Base-by-base conservation (phyloP, 1,139 yeast genomes). In the Pichia sp. region DNA sequence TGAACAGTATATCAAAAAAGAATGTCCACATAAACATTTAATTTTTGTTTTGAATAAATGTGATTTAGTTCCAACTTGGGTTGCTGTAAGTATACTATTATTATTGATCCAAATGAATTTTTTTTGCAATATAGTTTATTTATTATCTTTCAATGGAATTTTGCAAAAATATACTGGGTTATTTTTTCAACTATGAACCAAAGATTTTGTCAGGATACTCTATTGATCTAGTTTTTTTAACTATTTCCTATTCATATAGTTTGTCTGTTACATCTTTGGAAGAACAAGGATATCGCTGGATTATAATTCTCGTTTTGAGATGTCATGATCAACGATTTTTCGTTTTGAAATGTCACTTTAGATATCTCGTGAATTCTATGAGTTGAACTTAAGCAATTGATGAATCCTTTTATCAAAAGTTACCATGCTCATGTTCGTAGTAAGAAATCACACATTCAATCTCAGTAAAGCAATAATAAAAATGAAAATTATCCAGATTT, bases 11-110 rank as follows among this genome's bases (percentile, higher is more conserved):
- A 86, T 92, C 63, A 80, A 76, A 57, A 92, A 86, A 52, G 98
- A 92, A 68, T 90, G 96, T 61, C 87, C 98, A 29, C 98, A 92
- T 65, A 92, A 92, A 68, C 98, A 92, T 72, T 75, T 92, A 70
- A 84, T 92, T 53, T 90, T 84, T 63, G 97, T 92, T 44, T 72
- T 92, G 66, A 92, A 92, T 76, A 92, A 92, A 76, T 89, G 97
- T 76, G 98, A 92, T 72, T 78, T 92, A 60, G 97, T 94, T 44
- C 98, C 98, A 52, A 92, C 97, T 47, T 92, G 97, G 97, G 97
- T 89, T 60, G 96, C 98, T 62, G 97, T 92, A 87, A 78, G 97
- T 89, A 69, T 62, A 23, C 7, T 8, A n/a, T 26, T 41, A 26
- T 40, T 25, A 47, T 31, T 28, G 20, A 20, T 28, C 22, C 28